A percentile compares a stretch with the other conserved stretches of the same genome.
Evolutionary conservation across 2,329 filamentous ascomycete genomes (phyloP).

Genomic region (Aspergillus versicolor): DNA sequence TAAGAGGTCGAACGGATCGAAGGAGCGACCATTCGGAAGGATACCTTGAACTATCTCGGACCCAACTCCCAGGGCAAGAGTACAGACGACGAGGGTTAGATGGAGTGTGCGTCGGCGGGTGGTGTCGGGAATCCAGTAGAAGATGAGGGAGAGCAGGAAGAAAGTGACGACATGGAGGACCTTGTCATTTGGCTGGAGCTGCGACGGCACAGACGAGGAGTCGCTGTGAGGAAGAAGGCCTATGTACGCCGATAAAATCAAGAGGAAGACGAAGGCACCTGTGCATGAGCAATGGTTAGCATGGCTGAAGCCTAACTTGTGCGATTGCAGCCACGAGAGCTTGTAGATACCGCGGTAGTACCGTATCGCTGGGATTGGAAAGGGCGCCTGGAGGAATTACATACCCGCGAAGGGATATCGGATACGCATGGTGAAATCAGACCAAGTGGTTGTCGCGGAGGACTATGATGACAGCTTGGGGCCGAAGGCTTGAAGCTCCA

Average conservation of each 20-base stretch:
- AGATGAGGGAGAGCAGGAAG: conserved; percentile 77
- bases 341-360: not conserved
- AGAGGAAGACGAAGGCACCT: conserved; percentile 67
- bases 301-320: not conserved
- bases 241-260: conserved; percentile 73
- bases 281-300: conserved; percentile 10
- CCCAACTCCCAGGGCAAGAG: conserved; percentile 57
- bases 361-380: not conserved
- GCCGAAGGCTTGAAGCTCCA: not conserved
- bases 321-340: not conserved
- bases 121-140: conserved; percentile 98
- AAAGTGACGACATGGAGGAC: conserved; percentile 83
- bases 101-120: conserved; percentile 81
- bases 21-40: conserved; percentile 69
- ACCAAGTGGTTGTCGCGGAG: not conserved
- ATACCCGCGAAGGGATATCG: conserved; percentile 84
- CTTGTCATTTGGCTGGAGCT: conserved; percentile 77
- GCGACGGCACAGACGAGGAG: conserved; percentile 40
- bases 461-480: conserved; percentile 11
- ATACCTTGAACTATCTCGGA: conserved; percentile 60
- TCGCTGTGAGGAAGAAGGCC: conserved; percentile 64
- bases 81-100: conserved; percentile 78
- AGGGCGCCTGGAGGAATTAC: not conserved
- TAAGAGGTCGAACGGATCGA: conserved; percentile 80
- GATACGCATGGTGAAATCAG: conserved; percentile 66